phyloP scores from a whole-genome alignment of 2,329 filamentous ascomycete genomes.

The Cordyceps cicadae region DNA sequence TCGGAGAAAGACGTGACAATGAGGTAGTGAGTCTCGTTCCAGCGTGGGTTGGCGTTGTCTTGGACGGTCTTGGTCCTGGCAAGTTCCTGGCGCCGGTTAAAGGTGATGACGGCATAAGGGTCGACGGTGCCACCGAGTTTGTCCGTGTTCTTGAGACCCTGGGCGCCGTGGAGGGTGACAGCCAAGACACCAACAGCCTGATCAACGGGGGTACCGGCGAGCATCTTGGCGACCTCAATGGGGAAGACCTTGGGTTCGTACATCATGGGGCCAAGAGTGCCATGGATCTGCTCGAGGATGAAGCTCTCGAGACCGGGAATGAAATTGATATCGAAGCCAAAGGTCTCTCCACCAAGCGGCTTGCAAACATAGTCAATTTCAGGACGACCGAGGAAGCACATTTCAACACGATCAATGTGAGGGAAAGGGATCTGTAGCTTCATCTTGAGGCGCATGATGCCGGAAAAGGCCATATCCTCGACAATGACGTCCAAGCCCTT shows the following conservation, averaged over 20 bases:
- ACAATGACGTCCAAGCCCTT: conserved; percentile 97
- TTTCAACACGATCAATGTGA: conserved; percentile 87
- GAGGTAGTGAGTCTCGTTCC: conserved; percentile 95
- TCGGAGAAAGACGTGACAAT: conserved; percentile 90
- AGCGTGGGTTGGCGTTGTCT: conserved; percentile 78
- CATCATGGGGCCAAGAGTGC: conserved; percentile 93
- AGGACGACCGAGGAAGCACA: conserved; percentile 86
- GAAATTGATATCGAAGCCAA: conserved; percentile 99
- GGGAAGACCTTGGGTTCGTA: conserved; percentile 97
- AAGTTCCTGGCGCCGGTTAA: conserved; percentile 74
- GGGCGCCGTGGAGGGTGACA: conserved; percentile 81
- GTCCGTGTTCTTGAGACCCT: conserved; percentile 90
- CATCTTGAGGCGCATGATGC: conserved; percentile 92
- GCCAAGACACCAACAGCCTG: conserved; percentile 92
- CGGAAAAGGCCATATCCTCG: conserved; percentile 93
- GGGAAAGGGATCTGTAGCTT: conserved; percentile 96
- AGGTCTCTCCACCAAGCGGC: conserved; percentile 85
- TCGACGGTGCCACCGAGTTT: conserved; percentile 88
- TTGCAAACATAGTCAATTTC: conserved; percentile 97
- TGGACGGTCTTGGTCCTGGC: conserved; percentile 82
- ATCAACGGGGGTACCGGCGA: conserved; percentile 87
- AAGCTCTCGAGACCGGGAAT: conserved; percentile 90
- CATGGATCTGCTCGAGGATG: conserved; percentile 93
- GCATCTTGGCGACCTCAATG: conserved; percentile 96
- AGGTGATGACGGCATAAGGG: conserved; percentile 76